These are phyloP conservation scores for Saturnispora ahearnii DNA, from an alignment of 805 yeast species.

Conservation along the genomic window DNA sequence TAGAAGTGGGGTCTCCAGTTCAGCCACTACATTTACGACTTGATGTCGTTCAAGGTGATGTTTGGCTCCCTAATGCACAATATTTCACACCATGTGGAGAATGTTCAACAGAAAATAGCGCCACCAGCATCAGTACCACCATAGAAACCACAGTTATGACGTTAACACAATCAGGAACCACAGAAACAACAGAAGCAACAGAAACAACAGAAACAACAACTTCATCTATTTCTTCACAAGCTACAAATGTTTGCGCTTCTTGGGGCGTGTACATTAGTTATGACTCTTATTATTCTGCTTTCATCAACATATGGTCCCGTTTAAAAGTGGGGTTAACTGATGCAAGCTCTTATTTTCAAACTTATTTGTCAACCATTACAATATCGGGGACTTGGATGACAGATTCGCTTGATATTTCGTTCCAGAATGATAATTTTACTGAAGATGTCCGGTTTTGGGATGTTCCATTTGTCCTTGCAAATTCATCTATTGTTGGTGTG, in stretches of 20 bases:
- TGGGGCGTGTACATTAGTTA: conserved; percentile 20
- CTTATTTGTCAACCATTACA: conserved; percentile 17
- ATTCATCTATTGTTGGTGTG: conserved; percentile 28
- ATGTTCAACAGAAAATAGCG: not conserved
- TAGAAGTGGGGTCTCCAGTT: conserved; percentile 20
- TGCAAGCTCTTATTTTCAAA: conserved; percentile 13
- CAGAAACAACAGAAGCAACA: too few species aligned
- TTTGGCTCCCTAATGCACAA: conserved; percentile 25
- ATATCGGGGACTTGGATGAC: conserved; percentile 20
- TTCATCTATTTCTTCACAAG: not conserved
- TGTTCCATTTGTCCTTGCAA: conserved; percentile 31
- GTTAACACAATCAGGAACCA: not conserved
- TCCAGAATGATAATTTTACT: not conserved
- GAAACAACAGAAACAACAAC: not conserved
- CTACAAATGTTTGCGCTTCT: conserved; percentile 17
- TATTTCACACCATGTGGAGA: conserved; percentile 18
- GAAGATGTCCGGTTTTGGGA: conserved; percentile 16
- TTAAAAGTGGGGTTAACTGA: conserved; percentile 8
- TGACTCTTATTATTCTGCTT: conserved; percentile 13
- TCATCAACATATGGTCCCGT: conserved; percentile 10
- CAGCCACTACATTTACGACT: conserved; percentile 21
- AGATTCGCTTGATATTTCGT: conserved; percentile 19
- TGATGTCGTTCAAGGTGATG: conserved; percentile 22
- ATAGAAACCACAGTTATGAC: not conserved
- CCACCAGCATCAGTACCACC: not conserved